Base-by-base conservation (phyloP, 768 basidiomycete species). In the Hortiboletus flavorubellus region DNA sequence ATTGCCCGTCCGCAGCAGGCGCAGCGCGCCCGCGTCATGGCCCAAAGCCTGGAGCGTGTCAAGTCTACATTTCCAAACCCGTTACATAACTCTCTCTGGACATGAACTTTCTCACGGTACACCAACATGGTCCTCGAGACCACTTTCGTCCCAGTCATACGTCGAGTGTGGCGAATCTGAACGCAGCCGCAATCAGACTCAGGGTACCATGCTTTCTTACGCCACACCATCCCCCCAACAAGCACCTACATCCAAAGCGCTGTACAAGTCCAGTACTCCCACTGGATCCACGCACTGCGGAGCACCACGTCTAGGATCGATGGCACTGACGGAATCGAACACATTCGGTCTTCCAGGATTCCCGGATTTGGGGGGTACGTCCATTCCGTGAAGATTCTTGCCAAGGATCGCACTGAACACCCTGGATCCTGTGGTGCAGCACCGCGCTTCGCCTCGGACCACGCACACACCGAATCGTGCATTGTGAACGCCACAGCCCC, bases 401-500 rank as follows among this genome's bases (percentile, higher is more conserved):
- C 49, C n/a, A n/a, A 18, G 54, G 21, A 18, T 31, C 34, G 45
- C 41, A 26, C 46, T 47, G 39, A 44, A 46, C 31, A 23, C 34
- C 34, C 55, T 45, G 31, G 43, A 48, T 45, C 40, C 62, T 48
- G 49, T 55, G 18, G 18, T 26, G 11, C 38, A 42, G 42, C 46
- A 46, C 53, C 38, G 44, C 47, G 48, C 41, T 59, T 63, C 64
- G 29, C 63, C 60, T 64, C 64, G 64, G 63, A 65, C 46, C 52
- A 45, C 9, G 31, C 42, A 37, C 29, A 26, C 37, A 35, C 49
- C 40, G 26, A 51, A 48, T 31, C 43, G 54, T 52, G 45, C 21
- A 49, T 59, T 45, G 47, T 18, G 50, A 58, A 54, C 54, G 54
- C 51, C 62, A 54, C 62, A 37, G 26, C 37, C 31, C 44, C 47